Evolutionary conservation across 306 rosid species (phyloP).

Genomic region (Lathyrus oleraceus): DNA sequence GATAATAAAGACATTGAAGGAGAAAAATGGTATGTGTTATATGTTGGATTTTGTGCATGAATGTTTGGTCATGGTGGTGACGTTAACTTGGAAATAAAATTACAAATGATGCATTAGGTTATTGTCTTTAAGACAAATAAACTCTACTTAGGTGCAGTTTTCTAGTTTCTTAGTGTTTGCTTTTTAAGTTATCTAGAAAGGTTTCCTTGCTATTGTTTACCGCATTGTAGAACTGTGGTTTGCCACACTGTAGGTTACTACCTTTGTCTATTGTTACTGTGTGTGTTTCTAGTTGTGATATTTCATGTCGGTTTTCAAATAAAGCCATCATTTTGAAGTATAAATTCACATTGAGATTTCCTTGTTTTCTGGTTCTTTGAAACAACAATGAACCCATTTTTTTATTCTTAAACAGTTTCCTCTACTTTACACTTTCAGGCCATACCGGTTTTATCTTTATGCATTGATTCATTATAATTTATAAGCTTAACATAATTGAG

Average conservation of each 20-base stretch:
- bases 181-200: too few relatives aligned
- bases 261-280: too few relatives aligned
- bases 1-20: conserved; percentile 27
- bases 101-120: conserved; percentile 11
- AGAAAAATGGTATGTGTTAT: conserved; percentile 9
- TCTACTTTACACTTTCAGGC: conserved; percentile 32
- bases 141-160: conserved; percentile 2
- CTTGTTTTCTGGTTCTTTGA: conserved; percentile 23
- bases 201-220: too few relatives aligned
- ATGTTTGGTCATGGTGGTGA: conserved; percentile 18
- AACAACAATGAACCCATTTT: too few relatives aligned
- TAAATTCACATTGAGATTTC: conserved; percentile 35
- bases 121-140: not conserved
- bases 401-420: conserved; percentile 43
- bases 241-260: too few relatives aligned
- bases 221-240: too few relatives aligned
- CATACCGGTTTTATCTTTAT: conserved; percentile 40
- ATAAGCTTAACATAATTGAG: conserved; percentile 41
- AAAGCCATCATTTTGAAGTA: conserved; percentile 31
- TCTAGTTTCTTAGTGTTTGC: too few relatives aligned
- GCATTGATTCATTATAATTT: conserved; percentile 33
- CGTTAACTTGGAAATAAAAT: conserved; percentile 30
- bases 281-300: too few relatives aligned
- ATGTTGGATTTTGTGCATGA: conserved; percentile 38
- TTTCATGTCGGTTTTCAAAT: conserved; percentile 34